phyloP scores from a whole-genome alignment of 176 grass and related monocot genomes.

The Leersia perrieri region DNA sequence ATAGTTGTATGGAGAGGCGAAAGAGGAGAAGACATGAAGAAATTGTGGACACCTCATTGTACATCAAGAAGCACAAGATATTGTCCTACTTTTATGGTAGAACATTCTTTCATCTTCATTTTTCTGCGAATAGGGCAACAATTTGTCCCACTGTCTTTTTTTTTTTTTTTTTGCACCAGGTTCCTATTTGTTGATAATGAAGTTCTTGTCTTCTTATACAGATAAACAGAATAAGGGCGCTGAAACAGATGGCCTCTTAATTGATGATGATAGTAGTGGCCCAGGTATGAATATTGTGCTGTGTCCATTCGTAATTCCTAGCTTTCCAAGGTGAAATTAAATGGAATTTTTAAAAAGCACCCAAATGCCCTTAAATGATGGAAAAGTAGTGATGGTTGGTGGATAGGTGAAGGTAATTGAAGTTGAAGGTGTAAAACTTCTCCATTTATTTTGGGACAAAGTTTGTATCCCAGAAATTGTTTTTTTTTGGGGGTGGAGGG shows the following conservation, averaged over 20 bases:
- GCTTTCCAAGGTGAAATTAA: too few relatives aligned
- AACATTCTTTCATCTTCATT: conserved; percentile 16
- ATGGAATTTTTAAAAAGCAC: too few relatives aligned
- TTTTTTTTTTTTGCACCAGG: conserved; percentile 8
- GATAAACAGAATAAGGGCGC: conserved; percentile 53
- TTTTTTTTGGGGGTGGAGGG: too few relatives aligned
- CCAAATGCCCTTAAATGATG: too few relatives aligned
- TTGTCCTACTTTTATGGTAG: conserved; percentile 87
- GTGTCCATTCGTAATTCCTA: conserved; percentile 15
- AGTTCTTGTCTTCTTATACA: conserved; percentile 26
- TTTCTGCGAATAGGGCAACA: conserved; percentile 20
- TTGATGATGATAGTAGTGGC: conserved; percentile 59
- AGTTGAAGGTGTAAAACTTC: too few relatives aligned
- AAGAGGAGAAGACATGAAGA: conserved; percentile 79
- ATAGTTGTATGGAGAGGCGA: conserved; percentile 70
- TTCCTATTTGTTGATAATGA: conserved; percentile 10
- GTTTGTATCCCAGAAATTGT: too few relatives aligned
- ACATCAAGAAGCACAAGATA: conserved; percentile 64
- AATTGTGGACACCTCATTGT: conserved; percentile 46
- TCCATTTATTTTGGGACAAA: too few relatives aligned
- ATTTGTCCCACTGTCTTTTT: conserved; percentile 12
- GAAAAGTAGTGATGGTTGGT: too few relatives aligned
- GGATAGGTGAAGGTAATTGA: too few relatives aligned
- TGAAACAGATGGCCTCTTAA: conserved; percentile 58
- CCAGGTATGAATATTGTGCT: conserved; percentile 29